phyloP scores from a whole-genome alignment of 805 yeast species.

The Saccharomycopsis javanensis region DNA sequence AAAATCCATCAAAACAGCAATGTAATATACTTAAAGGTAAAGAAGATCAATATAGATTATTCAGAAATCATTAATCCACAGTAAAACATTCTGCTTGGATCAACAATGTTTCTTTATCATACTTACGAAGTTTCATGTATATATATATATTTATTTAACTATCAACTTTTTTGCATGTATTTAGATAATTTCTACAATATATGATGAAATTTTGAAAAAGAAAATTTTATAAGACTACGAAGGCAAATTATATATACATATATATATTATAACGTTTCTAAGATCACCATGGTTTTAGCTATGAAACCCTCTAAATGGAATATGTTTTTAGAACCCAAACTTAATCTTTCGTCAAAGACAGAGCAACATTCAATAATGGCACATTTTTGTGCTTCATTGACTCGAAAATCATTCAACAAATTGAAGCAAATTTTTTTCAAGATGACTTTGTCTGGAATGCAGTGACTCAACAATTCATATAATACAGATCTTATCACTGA shows the following conservation, averaged over 20 bases:
- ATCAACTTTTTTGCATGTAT: no score
- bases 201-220: no score
- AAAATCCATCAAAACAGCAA: slow-evolving; percentile 58
- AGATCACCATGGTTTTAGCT: slow-evolving; percentile 74
- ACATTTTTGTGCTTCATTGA: slow-evolving; percentile 28
- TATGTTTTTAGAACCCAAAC: slow-evolving; percentile 79
- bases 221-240: no score
- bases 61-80: slow-evolving; percentile 44
- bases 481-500: slow-evolving; percentile 53
- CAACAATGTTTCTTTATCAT: no score
- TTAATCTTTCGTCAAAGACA: slow-evolving; percentile 72
- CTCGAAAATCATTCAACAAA: slow-evolving; percentile 28
- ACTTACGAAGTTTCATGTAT: background rate
- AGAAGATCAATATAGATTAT: slow-evolving; percentile 45
- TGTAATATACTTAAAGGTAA: slow-evolving; percentile 43
- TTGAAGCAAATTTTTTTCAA: slow-evolving; percentile 51
- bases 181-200: background rate
- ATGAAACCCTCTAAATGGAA: slow-evolving; percentile 93
- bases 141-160: no score
- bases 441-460: slow-evolving; percentile 82
- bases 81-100: background rate
- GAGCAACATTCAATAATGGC: slow-evolving; percentile 53
- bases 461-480: slow-evolving; percentile 83
- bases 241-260: no score
- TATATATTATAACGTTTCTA: no score